Conservation (phyloP, 2,329 filamentous ascomycete species). For the Talaromyces sp. region DNA sequence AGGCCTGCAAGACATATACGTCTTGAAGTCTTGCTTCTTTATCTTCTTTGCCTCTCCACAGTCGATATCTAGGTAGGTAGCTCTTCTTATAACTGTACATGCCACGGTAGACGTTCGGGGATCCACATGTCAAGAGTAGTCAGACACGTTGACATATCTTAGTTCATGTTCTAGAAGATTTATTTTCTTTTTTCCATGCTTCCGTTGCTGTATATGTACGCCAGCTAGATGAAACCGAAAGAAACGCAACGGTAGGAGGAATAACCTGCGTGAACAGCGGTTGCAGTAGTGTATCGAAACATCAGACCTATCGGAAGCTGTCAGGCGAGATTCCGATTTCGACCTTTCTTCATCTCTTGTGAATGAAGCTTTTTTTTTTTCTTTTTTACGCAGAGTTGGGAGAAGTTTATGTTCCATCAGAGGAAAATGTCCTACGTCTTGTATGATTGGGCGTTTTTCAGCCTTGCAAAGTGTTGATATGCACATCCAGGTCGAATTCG, state of each 20-base stretch:
- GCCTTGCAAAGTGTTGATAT: not conserved
- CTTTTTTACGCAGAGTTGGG: not conserved
- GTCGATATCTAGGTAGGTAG: not conserved
- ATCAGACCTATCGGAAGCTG: slow-evolving; percentile 1
- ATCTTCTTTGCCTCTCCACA: not conserved
- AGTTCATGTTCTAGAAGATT: not conserved
- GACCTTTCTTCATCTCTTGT: not conserved
- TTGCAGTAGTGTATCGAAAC: not conserved
- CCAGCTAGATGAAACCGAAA: not conserved
- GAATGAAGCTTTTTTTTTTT: not conserved
- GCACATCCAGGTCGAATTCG: not conserved
- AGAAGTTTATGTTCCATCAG: not conserved
- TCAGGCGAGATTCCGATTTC: not conserved
- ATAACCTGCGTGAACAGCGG: not conserved
- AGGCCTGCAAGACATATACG: not conserved
- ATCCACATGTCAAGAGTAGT: slow-evolving; percentile 1
- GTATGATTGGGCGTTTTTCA: not conserved
- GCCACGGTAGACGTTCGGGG: not conserved
- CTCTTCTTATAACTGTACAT: not conserved
- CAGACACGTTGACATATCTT: not conserved
- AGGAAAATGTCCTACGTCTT: not conserved
- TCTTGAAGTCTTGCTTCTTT: not conserved
- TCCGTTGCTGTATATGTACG: not conserved
- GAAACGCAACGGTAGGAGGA: not conserved
- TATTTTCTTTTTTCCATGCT: not conserved